Evolutionary conservation across 2,329 filamentous ascomycete genomes (phyloP).

Genomic region (Diaporthe australafricana): DNA sequence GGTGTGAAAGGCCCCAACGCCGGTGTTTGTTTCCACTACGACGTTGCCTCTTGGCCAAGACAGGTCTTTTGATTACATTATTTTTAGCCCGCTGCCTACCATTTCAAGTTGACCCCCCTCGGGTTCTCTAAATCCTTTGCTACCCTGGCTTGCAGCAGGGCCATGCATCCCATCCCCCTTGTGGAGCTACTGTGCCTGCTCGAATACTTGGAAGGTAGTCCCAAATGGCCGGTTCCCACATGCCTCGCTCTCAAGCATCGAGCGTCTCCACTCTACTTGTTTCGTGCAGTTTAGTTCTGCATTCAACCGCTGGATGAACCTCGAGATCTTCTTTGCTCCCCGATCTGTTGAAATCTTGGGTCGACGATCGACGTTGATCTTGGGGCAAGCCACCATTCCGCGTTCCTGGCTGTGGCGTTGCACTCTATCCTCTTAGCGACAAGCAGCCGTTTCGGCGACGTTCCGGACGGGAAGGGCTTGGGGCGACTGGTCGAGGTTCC

Average conservation of each 20-base stretch:
- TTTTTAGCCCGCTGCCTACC: neutral
- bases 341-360: neutral
- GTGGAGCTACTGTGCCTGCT: conserved; percentile 15
- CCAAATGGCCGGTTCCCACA: conserved; percentile 14
- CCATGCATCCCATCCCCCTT: conserved; percentile 7
- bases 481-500: neutral
- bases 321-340: neutral
- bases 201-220: neutral
- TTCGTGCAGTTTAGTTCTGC: neutral
- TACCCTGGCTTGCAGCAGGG: conserved; percentile 18
- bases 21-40: neutral
- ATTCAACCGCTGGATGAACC: neutral
- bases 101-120: no score
- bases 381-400: neutral
- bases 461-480: conserved; percentile 16
- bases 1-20: neutral
- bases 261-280: neutral
- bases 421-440: neutral
- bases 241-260: neutral
- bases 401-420: conserved; percentile 24
- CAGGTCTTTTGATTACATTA: conserved; percentile 6
- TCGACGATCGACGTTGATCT: conserved; percentile 1
- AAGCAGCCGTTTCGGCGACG: conserved; percentile 21
- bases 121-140: conserved; percentile 11
- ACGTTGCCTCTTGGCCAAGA: conserved; percentile 19